phyloP scores from a whole-genome alignment of 495 filamentous ascomycete genomes.

The Daldinia concentrica region DNA sequence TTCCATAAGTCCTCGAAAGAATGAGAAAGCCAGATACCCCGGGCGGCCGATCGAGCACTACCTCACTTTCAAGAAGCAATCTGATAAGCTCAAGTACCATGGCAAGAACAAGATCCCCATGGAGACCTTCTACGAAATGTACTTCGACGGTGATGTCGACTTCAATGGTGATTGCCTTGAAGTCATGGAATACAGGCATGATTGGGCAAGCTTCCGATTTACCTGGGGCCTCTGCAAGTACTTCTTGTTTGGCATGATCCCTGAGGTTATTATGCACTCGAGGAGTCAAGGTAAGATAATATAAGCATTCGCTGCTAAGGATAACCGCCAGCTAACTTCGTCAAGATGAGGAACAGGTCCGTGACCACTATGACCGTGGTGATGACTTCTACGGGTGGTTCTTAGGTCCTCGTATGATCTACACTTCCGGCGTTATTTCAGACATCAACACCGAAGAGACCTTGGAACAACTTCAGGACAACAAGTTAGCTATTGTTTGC shows the following conservation, averaged over 20 bases:
- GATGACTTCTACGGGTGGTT: conserved; percentile 93
- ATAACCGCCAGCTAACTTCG: conserved; percentile 29
- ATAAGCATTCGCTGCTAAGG: neutral
- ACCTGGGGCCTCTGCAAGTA: conserved; percentile 74
- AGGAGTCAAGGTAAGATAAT: conserved; percentile 69
- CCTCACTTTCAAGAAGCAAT: conserved; percentile 80
- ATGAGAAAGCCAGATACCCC: conserved; percentile 78
- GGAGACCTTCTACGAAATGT: conserved; percentile 89
- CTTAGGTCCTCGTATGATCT: conserved; percentile 90
- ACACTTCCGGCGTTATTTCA: conserved; percentile 83
- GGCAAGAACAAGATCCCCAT: conserved; percentile 84
- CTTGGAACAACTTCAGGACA: conserved; percentile 87
- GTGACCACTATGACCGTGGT: conserved; percentile 86
- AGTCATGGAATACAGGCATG: conserved; percentile 82
- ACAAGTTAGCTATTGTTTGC: conserved; percentile 86
- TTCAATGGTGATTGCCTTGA: conserved; percentile 87
- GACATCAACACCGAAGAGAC: conserved; percentile 79
- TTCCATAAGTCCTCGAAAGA: conserved; percentile 73
- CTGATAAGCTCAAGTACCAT: conserved; percentile 74
- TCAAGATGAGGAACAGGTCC: conserved; percentile 85
- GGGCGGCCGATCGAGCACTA: conserved; percentile 86
- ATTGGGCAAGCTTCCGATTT: conserved; percentile 87
- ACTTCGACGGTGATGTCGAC: conserved; percentile 84
- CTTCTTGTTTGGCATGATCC: conserved; percentile 76
- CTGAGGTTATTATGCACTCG: conserved; percentile 81